These are phyloP conservation scores for Crithidia brevicula DNA, from an alignment of 208 protist species.

Conservation along the genomic window DNA sequence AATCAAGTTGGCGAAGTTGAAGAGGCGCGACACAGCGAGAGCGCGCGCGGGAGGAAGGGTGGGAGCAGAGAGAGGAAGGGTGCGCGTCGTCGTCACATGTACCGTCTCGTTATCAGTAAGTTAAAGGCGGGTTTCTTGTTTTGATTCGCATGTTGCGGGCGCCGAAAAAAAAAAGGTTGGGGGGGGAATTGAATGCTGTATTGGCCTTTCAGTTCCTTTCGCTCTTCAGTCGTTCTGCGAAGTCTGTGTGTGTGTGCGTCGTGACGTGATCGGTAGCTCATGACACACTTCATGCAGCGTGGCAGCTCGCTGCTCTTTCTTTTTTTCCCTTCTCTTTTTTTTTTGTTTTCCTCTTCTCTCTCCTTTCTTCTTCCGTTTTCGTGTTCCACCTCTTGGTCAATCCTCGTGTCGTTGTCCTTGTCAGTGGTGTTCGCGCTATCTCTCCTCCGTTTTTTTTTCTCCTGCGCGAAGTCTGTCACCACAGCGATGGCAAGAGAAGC, in stretches of 20 bases:
- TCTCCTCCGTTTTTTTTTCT: background rate
- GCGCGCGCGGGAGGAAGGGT: too few relatives aligned
- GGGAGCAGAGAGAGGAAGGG: too few relatives aligned
- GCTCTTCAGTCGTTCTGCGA: background rate
- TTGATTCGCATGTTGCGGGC: too few relatives aligned
- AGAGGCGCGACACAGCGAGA: too few relatives aligned
- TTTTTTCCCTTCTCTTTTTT: conserved; percentile 10
- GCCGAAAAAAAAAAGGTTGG: background rate
- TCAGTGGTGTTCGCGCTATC: background rate
- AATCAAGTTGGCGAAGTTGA: conserved; percentile 5
- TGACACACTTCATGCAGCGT: background rate
- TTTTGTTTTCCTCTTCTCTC: conserved; percentile 16
- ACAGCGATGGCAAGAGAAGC: too few relatives aligned
- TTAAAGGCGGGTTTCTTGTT: too few relatives aligned
- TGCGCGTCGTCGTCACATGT: too few relatives aligned
- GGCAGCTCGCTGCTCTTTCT: conserved; percentile 1
- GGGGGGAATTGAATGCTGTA: too few relatives aligned
- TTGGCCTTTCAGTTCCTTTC: too few relatives aligned
- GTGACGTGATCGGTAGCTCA: background rate
- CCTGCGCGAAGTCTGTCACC: too few relatives aligned
- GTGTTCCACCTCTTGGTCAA: conserved; percentile 1
- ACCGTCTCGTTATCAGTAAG: too few relatives aligned
- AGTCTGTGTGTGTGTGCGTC: background rate
- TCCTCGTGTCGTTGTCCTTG: background rate
- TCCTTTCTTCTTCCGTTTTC: background rate